A percentile compares a stretch with the other conserved stretches of the same genome.
Conservation (phyloP, 1,284 basidiomycete species). For the Agaricales sp. region DNA sequence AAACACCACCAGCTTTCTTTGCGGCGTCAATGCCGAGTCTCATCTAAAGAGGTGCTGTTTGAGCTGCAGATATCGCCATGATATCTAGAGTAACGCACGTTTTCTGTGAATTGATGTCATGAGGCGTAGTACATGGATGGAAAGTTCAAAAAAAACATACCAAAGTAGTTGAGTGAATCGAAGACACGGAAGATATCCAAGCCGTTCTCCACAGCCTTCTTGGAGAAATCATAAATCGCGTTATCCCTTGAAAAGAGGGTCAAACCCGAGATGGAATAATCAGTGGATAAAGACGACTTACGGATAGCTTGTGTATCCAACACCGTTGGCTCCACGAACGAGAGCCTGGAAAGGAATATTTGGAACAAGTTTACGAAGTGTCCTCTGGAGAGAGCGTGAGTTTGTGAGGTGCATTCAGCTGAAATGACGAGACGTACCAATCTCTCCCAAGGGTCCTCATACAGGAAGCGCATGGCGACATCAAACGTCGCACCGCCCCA, state of each 20-base stretch:
- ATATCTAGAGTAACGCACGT: conserved; percentile 31
- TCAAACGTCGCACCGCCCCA: conserved; percentile 99
- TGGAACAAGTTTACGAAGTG: conserved; percentile 91
- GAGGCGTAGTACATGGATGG: too few species aligned
- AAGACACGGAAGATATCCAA: conserved; percentile 99
- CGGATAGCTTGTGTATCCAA: conserved; percentile 99
- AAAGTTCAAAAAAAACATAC: conserved; percentile 30
- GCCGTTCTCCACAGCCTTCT: conserved; percentile 97
- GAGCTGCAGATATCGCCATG: neutral
- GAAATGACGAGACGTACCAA: conserved; percentile 57
- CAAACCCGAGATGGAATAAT: conserved; percentile 2
- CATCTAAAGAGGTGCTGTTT: conserved; percentile 44
- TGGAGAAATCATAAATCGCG: conserved; percentile 98
- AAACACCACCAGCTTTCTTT: conserved; percentile 98
- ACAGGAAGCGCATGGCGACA: conserved; percentile 99
- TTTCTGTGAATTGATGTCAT: too few species aligned
- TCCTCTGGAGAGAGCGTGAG: conserved; percentile 41
- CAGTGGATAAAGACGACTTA: conserved; percentile 27
- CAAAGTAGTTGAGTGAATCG: conserved; percentile 97
- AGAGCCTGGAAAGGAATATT: conserved; percentile 99
- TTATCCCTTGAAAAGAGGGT: conserved; percentile 72
- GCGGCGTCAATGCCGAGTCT: conserved; percentile 96
- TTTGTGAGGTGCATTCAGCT: too few species aligned
- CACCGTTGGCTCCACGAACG: conserved; percentile 97
- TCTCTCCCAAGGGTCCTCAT: conserved; percentile 99